Base-by-base conservation (phyloP, 768 basidiomycete species). In the Boletus rubescentipes region DNA sequence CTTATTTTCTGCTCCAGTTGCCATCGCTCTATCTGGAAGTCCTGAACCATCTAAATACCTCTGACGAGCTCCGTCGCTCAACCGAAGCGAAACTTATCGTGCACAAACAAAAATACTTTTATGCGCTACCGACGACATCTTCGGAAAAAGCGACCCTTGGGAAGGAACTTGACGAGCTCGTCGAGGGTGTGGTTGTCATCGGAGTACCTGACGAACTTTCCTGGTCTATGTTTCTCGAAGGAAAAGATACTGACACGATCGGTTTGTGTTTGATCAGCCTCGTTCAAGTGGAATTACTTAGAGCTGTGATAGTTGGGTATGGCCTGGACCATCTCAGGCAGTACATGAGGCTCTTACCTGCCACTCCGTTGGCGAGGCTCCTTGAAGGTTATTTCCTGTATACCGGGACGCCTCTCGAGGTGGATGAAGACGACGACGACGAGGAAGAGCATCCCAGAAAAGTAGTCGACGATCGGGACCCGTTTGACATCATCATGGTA, bases 171-270 rank as follows among this genome's bases (percentile, higher is more conserved):
- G 82, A 91, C 38, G 81, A 83, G 16, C 72, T 97, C 31, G 79
- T 91, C 2, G 75, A 81, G 15, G 94, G 93, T 3, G 82, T 85
- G 30, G 80, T 97, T 3, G 71, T 96, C 7, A 75, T 99, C 18
- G 75, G 78, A 15, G 80, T 94, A 9, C 81, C 84, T 0, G 88
- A 97, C 61, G 87, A 91, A 63, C 67, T 86, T 23, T 93, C 90
- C 1, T 99, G 97, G 96, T 77, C 72, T 26, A 68, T 89, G 4
- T 84, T 79, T 56, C 75, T 98, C 40, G 92, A 98, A 63, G 79
- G 83, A 56, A 81, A 75, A 50, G 87, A 98, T 65, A 78, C 74
- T 36, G 83, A 82, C 26, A 76, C 77, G 6, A 75, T 91, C 9
- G 80, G 93, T 92, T 64, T 63, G 82, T 69, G 18, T 16, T 46